A percentile compares a stretch with the other conserved stretches of the same genome.
phyloP scores from a whole-genome alignment of 2,329 filamentous ascomycete species.

The Hymenoscyphus linearis region DNA sequence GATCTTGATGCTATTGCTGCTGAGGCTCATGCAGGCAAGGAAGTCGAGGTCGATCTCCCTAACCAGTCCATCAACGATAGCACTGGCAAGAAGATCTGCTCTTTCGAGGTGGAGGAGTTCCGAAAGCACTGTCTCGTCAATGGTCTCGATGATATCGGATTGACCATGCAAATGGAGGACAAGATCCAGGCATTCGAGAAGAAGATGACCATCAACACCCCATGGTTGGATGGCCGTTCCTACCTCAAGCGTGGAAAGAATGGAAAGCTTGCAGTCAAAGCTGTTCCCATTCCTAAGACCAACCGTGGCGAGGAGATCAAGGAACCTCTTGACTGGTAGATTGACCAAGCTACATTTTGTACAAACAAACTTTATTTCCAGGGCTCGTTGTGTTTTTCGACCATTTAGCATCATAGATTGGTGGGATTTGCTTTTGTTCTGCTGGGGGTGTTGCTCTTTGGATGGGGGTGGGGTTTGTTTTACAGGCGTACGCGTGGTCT shows the following conservation, averaged over 20 bases:
- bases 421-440: background rate
- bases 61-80: conserved; percentile 78
- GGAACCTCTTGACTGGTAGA: conserved; percentile 83
- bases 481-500: background rate
- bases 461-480: background rate
- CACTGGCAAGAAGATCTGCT: conserved; percentile 65
- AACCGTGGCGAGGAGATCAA: conserved; percentile 79
- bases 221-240: conserved; percentile 84
- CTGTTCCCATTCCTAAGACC: conserved; percentile 73
- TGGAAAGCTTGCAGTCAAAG: conserved; percentile 52
- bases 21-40: conserved; percentile 72
- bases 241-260: conserved; percentile 63
- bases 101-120: conserved; percentile 88
- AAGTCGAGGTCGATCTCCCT: conserved; percentile 84
- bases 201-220: conserved; percentile 70
- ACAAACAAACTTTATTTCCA: background rate
- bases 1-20: conserved; percentile 65
- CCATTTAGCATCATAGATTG: background rate
- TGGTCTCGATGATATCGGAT: conserved; percentile 89
- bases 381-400: background rate
- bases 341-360: background rate
- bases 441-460: background rate
- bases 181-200: conserved; percentile 82
- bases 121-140: conserved; percentile 91
- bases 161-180: conserved; percentile 87